Conservation (phyloP, 2,329 filamentous ascomycete species). For the Ophiostoma quercus region DNA sequence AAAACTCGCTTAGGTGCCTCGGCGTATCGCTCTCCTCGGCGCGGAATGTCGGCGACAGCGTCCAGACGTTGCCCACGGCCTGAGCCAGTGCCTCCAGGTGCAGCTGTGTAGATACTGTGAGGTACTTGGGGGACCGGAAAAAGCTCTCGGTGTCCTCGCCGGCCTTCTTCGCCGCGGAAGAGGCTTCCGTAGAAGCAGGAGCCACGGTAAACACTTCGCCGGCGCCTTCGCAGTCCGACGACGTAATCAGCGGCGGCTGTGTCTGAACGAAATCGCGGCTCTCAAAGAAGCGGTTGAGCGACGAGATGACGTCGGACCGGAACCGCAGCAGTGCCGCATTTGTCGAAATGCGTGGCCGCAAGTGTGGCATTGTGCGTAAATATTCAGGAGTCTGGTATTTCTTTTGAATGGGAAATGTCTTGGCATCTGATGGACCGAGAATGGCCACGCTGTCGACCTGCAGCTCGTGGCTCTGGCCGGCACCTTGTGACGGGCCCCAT, state of each 20-base stretch:
- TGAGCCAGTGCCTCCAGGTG: constrained; percentile 90
- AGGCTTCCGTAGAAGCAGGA: neutral
- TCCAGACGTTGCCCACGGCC: constrained; percentile 86
- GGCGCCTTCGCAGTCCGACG: constrained; percentile 93
- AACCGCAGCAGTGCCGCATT: constrained; percentile 77
- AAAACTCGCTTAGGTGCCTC: constrained; percentile 93
- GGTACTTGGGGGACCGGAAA: constrained; percentile 83
- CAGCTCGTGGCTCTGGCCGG: constrained; percentile 72
- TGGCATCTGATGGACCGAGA: constrained; percentile 71
- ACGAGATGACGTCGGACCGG: constrained; percentile 71
- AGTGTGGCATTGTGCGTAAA: constrained; percentile 79
- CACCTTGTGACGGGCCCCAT: constrained; percentile 67
- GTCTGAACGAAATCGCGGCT: constrained; percentile 69
- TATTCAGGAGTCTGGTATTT: constrained; percentile 91
- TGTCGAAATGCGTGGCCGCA: constrained; percentile 74
- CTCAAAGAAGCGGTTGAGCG: constrained; percentile 70
- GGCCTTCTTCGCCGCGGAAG: neutral
- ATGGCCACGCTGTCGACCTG: constrained; percentile 64
- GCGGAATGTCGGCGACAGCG: constrained; percentile 86
- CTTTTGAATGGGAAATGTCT: constrained; percentile 90
- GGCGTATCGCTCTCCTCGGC: constrained; percentile 91
- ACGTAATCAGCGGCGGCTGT: constrained; percentile 90
- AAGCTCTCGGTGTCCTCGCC: constrained; percentile 42
- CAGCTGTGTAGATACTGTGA: constrained; percentile 91
- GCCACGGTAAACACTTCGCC: constrained; percentile 82